Conservation (phyloP, 176 grass and related monocot species). For the barley (Hordeum vulgare) region DNA sequence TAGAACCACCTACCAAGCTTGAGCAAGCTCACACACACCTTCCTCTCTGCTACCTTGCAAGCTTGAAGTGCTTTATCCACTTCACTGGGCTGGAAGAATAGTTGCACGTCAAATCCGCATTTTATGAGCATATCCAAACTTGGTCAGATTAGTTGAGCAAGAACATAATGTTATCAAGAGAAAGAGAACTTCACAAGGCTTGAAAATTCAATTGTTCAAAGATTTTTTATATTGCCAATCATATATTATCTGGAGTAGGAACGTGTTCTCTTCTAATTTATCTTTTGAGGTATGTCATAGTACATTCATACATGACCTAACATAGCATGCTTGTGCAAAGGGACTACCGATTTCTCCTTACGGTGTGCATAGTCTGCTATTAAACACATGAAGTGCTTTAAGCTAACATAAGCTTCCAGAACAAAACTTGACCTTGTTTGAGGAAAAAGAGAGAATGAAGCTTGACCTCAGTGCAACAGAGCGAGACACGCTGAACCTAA, state of each 20-base stretch:
- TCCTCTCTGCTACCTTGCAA: constrained; percentile 41
- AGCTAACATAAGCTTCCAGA: background rate
- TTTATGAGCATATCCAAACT: background rate
- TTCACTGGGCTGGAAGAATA: constrained; percentile 46
- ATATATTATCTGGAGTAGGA: background rate
- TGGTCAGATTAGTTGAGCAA: background rate
- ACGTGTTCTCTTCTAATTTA: background rate
- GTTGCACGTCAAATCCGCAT: background rate
- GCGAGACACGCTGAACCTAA: background rate
- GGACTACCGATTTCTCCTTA: background rate
- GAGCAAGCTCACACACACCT: constrained; percentile 50
- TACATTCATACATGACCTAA: background rate
- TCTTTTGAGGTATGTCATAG: background rate
- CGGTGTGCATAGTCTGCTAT: background rate
- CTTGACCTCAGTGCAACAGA: background rate
- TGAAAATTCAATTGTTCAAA: background rate
- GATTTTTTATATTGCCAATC: background rate
- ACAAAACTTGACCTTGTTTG: background rate
- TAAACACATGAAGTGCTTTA: background rate
- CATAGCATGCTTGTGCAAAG: background rate
- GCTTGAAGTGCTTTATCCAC: constrained; percentile 42
- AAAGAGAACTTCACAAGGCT: background rate
- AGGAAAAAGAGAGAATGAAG: background rate
- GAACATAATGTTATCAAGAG: background rate
- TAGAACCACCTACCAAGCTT: constrained; percentile 81